Percentiles rank a stretch among this genome's conserved stretches.
phyloP scores from a whole-genome alignment of 331 rosid genomes.

The Rhamnella rubrinervis region DNA sequence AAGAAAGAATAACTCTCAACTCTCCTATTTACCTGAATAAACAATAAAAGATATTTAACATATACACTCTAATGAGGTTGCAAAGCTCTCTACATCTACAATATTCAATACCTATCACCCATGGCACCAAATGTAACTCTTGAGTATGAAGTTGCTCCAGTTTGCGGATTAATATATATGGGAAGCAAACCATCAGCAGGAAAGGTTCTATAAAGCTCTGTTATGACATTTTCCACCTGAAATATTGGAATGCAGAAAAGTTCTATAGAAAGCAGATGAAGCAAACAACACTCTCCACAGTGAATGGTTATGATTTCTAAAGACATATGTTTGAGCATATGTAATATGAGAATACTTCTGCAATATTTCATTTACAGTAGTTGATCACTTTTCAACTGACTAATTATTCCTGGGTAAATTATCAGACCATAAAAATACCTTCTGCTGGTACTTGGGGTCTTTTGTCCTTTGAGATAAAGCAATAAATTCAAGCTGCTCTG shows the following conservation, averaged over 20 bases:
- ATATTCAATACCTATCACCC: constrained; percentile 27
- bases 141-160: constrained; percentile 18
- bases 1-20: too few relatives aligned
- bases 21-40: too few relatives aligned
- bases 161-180: constrained; percentile 25
- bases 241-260: not conserved
- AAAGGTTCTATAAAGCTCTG: constrained; percentile 17
- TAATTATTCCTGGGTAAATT: not conserved
- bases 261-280: not conserved
- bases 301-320: not conserved
- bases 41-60: too few relatives aligned
- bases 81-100: not conserved
- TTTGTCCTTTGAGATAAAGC: constrained; percentile 28
- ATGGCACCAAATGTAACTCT: constrained; percentile 27
- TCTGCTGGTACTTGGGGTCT: constrained; percentile 27
- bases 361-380: not conserved
- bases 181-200: constrained; percentile 34
- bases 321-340: constrained; percentile 2
- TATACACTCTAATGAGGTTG: not conserved
- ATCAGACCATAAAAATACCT: constrained; percentile 13
- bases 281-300: not conserved
- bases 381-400: not conserved
- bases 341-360: not conserved
- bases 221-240: constrained; percentile 26
- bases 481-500: constrained; percentile 28